Evolutionary conservation across 805 yeast genomes (phyloP).

Genomic region (Myxozyma geophila): DNA sequence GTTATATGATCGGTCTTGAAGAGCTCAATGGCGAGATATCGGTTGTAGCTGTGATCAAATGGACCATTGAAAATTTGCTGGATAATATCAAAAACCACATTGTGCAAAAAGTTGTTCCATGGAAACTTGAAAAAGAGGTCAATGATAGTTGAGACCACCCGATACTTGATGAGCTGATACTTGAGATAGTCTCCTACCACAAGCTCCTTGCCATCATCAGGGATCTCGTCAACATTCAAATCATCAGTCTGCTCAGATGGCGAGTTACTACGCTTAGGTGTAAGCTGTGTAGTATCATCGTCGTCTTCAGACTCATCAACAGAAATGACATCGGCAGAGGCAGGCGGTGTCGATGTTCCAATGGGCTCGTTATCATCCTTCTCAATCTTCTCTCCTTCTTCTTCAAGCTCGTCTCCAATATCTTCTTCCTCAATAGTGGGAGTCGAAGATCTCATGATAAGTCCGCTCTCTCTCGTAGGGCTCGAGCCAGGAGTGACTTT

Average conservation of each 20-base stretch:
- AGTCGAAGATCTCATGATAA: slow-evolving; percentile 13
- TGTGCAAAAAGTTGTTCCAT: slow-evolving; percentile 97
- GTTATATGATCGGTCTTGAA: slow-evolving; percentile 68
- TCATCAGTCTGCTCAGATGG: slow-evolving; percentile 35
- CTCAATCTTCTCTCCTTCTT: slow-evolving; percentile 21
- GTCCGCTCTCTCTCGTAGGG: slow-evolving; percentile 18
- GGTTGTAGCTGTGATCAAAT: slow-evolving; percentile 82
- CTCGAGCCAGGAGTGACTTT: slow-evolving; percentile 12
- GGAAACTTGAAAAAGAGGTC: slow-evolving; percentile 81
- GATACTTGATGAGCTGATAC: slow-evolving; percentile 72
- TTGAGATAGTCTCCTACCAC: slow-evolving; percentile 89
- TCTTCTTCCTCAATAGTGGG: slow-evolving; percentile 24
- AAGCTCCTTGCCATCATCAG: slow-evolving; percentile 45
- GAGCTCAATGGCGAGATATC: slow-evolving; percentile 71
- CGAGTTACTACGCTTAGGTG: slow-evolving; percentile 16
- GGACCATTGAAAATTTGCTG: slow-evolving; percentile 93
- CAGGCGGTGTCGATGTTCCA: slow-evolving; percentile 12
- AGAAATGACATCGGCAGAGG: slow-evolving; percentile 5
- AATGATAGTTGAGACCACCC: slow-evolving; percentile 35
- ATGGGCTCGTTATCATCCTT: slow-evolving; percentile 18
- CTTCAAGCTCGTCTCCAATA: slow-evolving; percentile 20
- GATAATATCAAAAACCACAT: slow-evolving; percentile 93
- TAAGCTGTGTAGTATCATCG: slow-evolving; percentile 5
- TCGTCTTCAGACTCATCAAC: slow-evolving; percentile 7
- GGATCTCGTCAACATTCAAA: slow-evolving; percentile 13